A percentile compares a stretch with the other conserved stretches of the same genome.
These are phyloP conservation scores for Lentinula lateritia DNA, from an alignment of 768 basidiomycete genomes.

Conservation along the genomic window DNA sequence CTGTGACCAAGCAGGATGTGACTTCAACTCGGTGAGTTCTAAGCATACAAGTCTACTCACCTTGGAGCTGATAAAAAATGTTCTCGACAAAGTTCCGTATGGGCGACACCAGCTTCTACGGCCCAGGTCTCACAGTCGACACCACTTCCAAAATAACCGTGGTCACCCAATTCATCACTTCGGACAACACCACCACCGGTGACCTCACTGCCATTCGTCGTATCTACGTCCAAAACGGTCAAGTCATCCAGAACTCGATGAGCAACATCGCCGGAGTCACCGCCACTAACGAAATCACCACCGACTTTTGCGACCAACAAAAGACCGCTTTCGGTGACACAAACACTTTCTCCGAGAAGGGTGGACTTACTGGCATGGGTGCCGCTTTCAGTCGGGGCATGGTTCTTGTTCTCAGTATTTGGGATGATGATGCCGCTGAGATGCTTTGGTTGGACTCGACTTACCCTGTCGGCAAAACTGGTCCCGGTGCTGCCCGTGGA, in stretches of 20 bases:
- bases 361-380: conserved; percentile 21
- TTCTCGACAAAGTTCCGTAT: conserved; percentile 25
- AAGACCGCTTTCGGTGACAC: conserved; percentile 30
- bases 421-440: conserved; percentile 27
- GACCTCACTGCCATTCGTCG: conserved; percentile 35
- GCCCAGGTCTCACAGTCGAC: conserved; percentile 33
- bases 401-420: conserved; percentile 28
- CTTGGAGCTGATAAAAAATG: neutral
- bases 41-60: neutral
- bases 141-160: conserved; percentile 34
- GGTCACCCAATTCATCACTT: conserved; percentile 39
- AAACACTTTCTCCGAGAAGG: conserved; percentile 27
- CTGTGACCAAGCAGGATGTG: conserved; percentile 41
- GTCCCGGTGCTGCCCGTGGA: conserved; percentile 28
- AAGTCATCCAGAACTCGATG: conserved; percentile 33
- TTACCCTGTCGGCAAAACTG: conserved; percentile 19
- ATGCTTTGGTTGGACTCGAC: conserved; percentile 33
- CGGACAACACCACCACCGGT: conserved; percentile 28
- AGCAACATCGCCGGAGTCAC: conserved; percentile 27
- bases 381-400: conserved; percentile 24
- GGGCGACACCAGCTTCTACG: conserved; percentile 36
- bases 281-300: conserved; percentile 30
- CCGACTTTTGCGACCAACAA: conserved; percentile 29
- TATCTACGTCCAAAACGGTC: conserved; percentile 37
- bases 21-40: conserved; percentile 32